These are phyloP conservation scores for Chalciporus sp. DNA, from an alignment of 1,284 basidiomycete genomes.

Conservation along the genomic window DNA sequence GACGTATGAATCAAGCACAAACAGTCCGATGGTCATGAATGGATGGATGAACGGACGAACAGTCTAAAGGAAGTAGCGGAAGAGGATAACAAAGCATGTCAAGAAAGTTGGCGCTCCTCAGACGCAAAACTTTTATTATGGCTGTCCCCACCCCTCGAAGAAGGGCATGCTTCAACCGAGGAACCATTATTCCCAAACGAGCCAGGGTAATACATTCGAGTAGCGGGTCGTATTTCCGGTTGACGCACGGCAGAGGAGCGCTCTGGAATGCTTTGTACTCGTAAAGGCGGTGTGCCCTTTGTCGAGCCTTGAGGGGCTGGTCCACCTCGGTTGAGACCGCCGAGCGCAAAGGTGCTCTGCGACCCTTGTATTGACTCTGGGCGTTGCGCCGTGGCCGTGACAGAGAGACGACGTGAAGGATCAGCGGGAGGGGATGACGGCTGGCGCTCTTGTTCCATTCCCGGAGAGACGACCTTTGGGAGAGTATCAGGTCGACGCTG, in stretches of 20 bases:
- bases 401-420: constrained; percentile 45
- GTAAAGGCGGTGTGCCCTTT: constrained; percentile 23
- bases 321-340: constrained; percentile 23
- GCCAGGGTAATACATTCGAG: constrained; percentile 25
- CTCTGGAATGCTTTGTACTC: constrained; percentile 22
- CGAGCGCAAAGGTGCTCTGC: constrained; percentile 24
- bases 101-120: constrained; percentile 9
- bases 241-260: constrained; percentile 20
- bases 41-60: neutral
- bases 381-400: constrained; percentile 44
- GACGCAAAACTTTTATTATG: constrained; percentile 26
- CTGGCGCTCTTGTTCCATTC: constrained; percentile 29
- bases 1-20: constrained; percentile 14
- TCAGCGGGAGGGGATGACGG: constrained; percentile 46
- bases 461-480: constrained; percentile 23
- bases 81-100: constrained; percentile 3
- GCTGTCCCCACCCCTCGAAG: constrained; percentile 24
- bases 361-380: constrained; percentile 42
- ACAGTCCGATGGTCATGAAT: constrained; percentile 20
- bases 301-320: constrained; percentile 13
- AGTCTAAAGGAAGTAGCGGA: constrained; percentile 3
- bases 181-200: constrained; percentile 21
- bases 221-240: constrained; percentile 21
- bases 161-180: constrained; percentile 15
- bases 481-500: constrained; percentile 28